Evolutionary conservation across 257 asterid species (phyloP), one percentile per base, ranked within the genome.

Genomic region (Scutellaria galericulata): DNA sequence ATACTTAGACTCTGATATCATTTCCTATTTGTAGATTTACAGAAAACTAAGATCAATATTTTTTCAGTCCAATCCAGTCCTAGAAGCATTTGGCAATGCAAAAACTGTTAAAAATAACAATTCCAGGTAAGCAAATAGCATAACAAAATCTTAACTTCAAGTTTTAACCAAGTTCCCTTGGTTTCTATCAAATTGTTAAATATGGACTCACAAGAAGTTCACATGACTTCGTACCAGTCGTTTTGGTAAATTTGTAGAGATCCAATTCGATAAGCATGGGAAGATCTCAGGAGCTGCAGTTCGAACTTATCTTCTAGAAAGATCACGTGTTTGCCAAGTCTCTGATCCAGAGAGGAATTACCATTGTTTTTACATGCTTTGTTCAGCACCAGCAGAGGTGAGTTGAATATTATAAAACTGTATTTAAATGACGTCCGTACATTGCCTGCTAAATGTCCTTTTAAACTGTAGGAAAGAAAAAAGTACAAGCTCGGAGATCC

Each of bases 201-300:
- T 73, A 70, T 66, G 78, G 72, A 76, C 82, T 82, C 68, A 80
- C 84, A 78, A 81, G 86, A 76, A 64, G 75, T 72, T 80, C 66
- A 71, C 75, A 58, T 78, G 89, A 78, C 83, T 83, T 64, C 18
- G 79, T 68, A 75, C 90, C 97, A 93, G 98, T 86, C 97, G 97
- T 68, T 94, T 94, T 77, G 98, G 98, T 69, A 94, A 94, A 84
- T 94, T 94, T 77, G 98, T 94, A 78, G 98, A 94, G 72, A 89
- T 94, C 52, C 98, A 91, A 78, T 94, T 94, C 55, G 98, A 94
- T 81, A 91, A 77, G 76, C 88, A 84, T 59, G 96, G 93, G 72
- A 94, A 88, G 88, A 94, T 94, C 76, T 94, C 98, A 24, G 98
- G 98, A 76, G 98, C 98, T 20, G 98, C 98, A 52, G 91, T 94